Base-by-base conservation (phyloP, 169 alveolate genomes). In the Plasmodium malariae region DNA sequence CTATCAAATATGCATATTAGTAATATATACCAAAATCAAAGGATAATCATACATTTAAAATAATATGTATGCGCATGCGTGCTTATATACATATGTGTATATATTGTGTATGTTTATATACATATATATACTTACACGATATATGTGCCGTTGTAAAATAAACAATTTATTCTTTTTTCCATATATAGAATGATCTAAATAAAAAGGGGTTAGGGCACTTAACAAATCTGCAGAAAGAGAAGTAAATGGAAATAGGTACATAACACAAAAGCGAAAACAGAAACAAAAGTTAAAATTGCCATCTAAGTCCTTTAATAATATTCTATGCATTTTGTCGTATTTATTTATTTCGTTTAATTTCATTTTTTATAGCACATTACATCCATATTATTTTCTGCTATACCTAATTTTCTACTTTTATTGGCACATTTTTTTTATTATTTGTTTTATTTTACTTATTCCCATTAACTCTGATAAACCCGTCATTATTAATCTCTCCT, bases 1-100 rank as follows among this genome's bases (percentile, higher is more conserved):
- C 14, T 93, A 93, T 55, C 93, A 92, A 86, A 88, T 93, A n/a
- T 93, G 96, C 65, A 54, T 93, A 11, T 51, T 88, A 85, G 96
- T 93, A 85, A 78, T 45, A 55, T 26, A 14, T 70, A 12, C 17
- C 36, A 70, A 5, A 30, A 24, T 5, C 28, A 57, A 62, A 19
- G 17, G 17, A 48, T 14, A 48, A 2, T 48, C 12, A 48, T 14
- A 48, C 19, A 48, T 7, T 14, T 9, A 48, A 48, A 14, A 48
- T 48, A 48, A 14, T 14, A 14, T 45, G n/a, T 45, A 45, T 45
- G 17, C 17, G 17, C 17, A 0, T 3, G 17, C 17, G 1, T 48
- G 17, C 17, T 48, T 40, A 17, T 69, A 30, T 69, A 28, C 17
- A n/a, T 45, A 17, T 37, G 30, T 40, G 5, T 21, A 2, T 48